Evolutionary conservation across 2,329 filamentous ascomycete species (phyloP), one percentile per base, ranked within the genome.

Genomic region (Elsinoe perseae): DNA sequence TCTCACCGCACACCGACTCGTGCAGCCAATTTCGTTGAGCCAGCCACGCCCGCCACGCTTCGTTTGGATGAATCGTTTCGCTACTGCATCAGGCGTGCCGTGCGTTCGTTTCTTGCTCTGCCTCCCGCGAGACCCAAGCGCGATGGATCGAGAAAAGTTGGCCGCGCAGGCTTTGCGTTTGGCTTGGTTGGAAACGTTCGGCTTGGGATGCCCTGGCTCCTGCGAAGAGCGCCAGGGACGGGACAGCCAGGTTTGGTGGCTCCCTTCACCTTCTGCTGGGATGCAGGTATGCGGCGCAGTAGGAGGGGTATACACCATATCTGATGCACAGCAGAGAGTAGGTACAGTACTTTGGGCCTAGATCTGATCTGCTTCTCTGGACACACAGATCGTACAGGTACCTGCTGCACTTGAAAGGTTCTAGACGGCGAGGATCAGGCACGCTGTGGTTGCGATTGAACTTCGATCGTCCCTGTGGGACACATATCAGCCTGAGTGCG

Each of bases 1-100:
- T 9, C 38, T 43, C 16, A 4, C 7, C 18, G 16, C 40, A 44
- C 40, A n/a, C n/a, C n/a, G 40, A 44, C 40, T 44, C 40, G 23
- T 44, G 40, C 18, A 3, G 16, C 43, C 20, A 50, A 50, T 50
- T 43, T 27, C 44, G 44, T 50, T 50, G 44, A 50, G 44, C 44
- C n/a, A 44, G 40, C 40, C 40, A 44, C 40, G n/a, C 40, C 25
- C 18, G 40, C 40, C 40, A 44, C 20, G 40, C 8, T 12, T 25
- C 38, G 14, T 44, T n/a, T 42, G 38, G 20, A 42, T 42, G 38
- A 42, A 20, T 46, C 43, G 43, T 50, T 32, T 20, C 4, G 40
- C 40, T 20, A n/a, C 40, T 4, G 18, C 16, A 44, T 38, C 40
- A 44, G 40, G 40, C 40, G 40, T 44, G 40, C 40, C 40, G 40